A percentile compares a stretch with the other conserved stretches of the same genome.
phyloP scores from a whole-genome alignment of 2,329 filamentous ascomycete genomes.

The Ceratocystis cubensis region DNA sequence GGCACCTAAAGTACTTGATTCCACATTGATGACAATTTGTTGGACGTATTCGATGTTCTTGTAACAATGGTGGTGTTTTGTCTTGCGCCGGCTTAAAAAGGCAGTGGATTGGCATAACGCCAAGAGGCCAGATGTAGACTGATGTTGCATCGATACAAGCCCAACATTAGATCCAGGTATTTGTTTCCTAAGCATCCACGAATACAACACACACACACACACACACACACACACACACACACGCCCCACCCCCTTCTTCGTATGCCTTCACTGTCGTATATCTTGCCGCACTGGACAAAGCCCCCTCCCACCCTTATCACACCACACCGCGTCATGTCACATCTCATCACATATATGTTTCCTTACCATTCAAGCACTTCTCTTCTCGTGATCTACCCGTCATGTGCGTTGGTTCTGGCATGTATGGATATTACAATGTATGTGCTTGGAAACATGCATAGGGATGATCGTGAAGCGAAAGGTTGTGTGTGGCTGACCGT shows the following conservation, averaged over 20 bases:
- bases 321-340: no score
- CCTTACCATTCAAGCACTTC: background rate
- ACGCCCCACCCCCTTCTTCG: no score
- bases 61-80: background rate
- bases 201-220: no score
- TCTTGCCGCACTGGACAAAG: no score
- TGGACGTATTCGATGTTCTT: background rate
- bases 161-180: background rate
- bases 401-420: constrained; percentile 4
- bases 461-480: background rate
- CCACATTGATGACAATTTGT: background rate
- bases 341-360: background rate
- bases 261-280: background rate
- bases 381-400: constrained; percentile 8
- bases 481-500: background rate
- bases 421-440: background rate
- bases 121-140: background rate
- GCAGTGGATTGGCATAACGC: background rate
- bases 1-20: background rate
- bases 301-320: background rate
- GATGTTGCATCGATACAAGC: background rate
- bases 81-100: background rate
- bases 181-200: no score
- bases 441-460: background rate
- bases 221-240: no score